A percentile compares a stretch with the other conserved stretches of the same genome.
Conservation (phyloP, 75 land plant genomes). For the Chamaecyparis obtusa region DNA sequence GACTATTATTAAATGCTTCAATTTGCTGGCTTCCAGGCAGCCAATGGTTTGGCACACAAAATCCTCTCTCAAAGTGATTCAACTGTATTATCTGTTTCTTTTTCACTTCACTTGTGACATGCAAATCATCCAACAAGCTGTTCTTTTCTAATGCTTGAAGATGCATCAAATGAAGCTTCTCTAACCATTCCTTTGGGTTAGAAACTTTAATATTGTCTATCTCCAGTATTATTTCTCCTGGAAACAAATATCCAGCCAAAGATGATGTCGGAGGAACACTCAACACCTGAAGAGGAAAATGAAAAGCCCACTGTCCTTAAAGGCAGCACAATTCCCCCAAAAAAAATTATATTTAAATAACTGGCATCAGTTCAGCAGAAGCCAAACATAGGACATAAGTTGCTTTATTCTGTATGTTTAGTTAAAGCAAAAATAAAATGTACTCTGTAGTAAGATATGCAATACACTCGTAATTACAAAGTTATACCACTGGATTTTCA, state of each 20-base stretch:
- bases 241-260: slow-evolving; percentile 39
- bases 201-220: slow-evolving; percentile 40
- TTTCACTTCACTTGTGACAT: neutral
- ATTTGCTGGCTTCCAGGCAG: slow-evolving; percentile 24
- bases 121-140: neutral
- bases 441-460: neutral
- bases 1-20: slow-evolving; percentile 5
- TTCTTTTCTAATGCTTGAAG: slow-evolving; percentile 12
- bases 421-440: neutral
- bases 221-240: slow-evolving; percentile 49
- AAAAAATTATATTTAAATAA: neutral
- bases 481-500: slow-evolving; percentile 50
- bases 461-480: neutral
- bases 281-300: slow-evolving; percentile 45
- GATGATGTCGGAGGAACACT: slow-evolving; percentile 40
- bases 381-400: neutral
- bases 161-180: slow-evolving; percentile 15
- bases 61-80: slow-evolving; percentile 38
- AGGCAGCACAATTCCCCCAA: neutral
- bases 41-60: slow-evolving; percentile 51
- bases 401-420: neutral
- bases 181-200: slow-evolving; percentile 36
- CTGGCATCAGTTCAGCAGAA: neutral
- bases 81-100: neutral
- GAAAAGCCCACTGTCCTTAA: neutral